Conservation (phyloP, 108 stramenopile genomes). For the Aurantiochytrium sp. region DNA sequence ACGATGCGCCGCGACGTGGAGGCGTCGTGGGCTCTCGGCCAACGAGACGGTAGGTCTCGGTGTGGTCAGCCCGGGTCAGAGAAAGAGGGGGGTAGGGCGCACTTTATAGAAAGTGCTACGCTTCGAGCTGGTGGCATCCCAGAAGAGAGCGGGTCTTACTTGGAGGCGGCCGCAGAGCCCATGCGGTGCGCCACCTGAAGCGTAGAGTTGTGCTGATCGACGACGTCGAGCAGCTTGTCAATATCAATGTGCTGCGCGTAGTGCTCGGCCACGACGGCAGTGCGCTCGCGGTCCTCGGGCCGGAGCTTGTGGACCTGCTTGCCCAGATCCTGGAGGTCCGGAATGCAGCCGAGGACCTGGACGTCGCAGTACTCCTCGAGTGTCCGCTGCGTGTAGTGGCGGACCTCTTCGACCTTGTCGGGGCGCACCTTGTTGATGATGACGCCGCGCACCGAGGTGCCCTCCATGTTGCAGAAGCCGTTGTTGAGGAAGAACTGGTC, state of each 20-base stretch:
- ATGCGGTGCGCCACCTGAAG: not conserved
- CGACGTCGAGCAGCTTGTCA: not conserved
- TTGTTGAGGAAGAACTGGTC: slow-evolving; percentile 31
- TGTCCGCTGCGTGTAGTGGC: not conserved
- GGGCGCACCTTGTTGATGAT: slow-evolving; percentile 21
- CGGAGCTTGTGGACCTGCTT: not conserved
- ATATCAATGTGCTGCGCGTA: not conserved
- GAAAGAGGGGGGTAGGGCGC: too few relatives aligned
- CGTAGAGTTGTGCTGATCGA: not conserved
- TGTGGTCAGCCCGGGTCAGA: too few relatives aligned
- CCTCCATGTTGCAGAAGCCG: not conserved
- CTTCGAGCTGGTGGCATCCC: too few relatives aligned
- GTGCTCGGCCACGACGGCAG: not conserved
- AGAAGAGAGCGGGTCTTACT: not conserved
- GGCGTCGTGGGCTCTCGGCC: too few relatives aligned
- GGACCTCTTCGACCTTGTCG: slow-evolving; percentile 3
- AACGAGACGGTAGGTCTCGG: too few relatives aligned
- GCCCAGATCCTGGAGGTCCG: not conserved
- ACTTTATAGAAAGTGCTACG: too few relatives aligned
- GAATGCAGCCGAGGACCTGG: slow-evolving; percentile 13
- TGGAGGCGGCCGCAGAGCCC: not conserved
- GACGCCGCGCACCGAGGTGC: not conserved
- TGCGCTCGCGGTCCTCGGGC: not conserved
- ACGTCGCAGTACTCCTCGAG: slow-evolving; percentile 9
- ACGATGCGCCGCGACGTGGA: too few relatives aligned